Evolutionary conservation across 495 filamentous ascomycete genomes (phyloP).

Genomic region (Penicillium paradoxum): DNA sequence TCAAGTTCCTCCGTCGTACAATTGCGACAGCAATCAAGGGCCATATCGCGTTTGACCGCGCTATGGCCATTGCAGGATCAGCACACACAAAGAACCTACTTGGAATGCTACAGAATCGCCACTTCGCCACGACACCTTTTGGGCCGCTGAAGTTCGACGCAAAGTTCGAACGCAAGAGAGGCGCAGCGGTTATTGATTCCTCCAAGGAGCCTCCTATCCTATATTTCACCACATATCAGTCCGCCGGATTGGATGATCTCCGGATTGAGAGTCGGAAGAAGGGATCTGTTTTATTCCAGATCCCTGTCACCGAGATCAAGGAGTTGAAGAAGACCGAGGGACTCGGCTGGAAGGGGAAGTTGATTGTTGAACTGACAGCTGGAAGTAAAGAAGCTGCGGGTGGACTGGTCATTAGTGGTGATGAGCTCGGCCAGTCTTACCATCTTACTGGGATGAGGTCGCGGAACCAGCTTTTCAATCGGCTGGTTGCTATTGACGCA

Average conservation of each 20-base stretch:
- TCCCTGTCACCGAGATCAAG: slow-evolving; percentile 53
- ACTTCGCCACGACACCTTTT: slow-evolving; percentile 34
- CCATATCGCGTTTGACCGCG: slow-evolving; percentile 63
- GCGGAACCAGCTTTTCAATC: slow-evolving; percentile 82
- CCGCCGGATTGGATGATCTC: slow-evolving; percentile 20
- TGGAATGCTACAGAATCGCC: slow-evolving; percentile 55
- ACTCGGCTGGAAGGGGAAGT: slow-evolving; percentile 82
- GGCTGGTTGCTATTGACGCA: slow-evolving; percentile 71
- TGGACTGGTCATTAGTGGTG: slow-evolving; percentile 65
- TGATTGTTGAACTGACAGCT: slow-evolving; percentile 78
- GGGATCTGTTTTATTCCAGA: slow-evolving; percentile 36
- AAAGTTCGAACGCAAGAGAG: slow-evolving; percentile 66
- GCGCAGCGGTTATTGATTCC: slow-evolving; percentile 63
- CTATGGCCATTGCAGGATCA: slow-evolving; percentile 62
- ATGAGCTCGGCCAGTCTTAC: slow-evolving; percentile 43
- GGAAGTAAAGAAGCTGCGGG: slow-evolving; percentile 68
- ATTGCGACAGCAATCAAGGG: slow-evolving; percentile 63
- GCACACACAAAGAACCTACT: slow-evolving; percentile 64
- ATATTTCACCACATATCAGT: slow-evolving; percentile 48
- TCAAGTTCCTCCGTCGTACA: slow-evolving; percentile 65
- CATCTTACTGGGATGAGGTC: slow-evolving; percentile 68
- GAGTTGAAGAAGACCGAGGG: slow-evolving; percentile 82
- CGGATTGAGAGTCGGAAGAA: slow-evolving; percentile 41
- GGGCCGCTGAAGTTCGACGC: slow-evolving; percentile 75
- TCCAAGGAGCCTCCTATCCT: slow-evolving; percentile 41